Evolutionary conservation across 129 eudicot genomes (phyloP), one percentile per base, ranked within the genome.

Genomic region (Heracleum sosnowskyi): DNA sequence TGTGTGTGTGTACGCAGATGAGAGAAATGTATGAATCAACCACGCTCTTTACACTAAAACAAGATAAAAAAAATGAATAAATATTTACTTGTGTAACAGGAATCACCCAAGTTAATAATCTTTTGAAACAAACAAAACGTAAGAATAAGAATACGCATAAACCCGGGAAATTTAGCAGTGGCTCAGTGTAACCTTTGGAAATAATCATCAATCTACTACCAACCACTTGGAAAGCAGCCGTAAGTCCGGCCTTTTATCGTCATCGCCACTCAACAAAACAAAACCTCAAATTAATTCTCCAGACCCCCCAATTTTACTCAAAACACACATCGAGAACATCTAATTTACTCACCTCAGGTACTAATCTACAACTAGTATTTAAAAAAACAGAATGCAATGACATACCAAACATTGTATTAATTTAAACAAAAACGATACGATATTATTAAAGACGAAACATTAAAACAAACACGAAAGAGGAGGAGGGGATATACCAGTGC

Each of bases 181-280:
- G 87, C 92, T 89, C 90, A 84, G 92, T 77, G 70, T 78, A 64
- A 86, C 80, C 90, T 86, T 79, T 84, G 77, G 81, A 82, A 76
- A 29, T 62, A 74, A 2, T 86, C 90, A 89, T 89, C 93, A 89
- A 82, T 80, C 93, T 89, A 89, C 93, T 84, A 83, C 93, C 93
- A 84, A 84, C 60, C 77, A 74, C 79, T 1, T 76, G 33, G 86
- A 77, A 41, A 73, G 93, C 93, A 86, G 88, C 88, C 68, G 83
- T 89, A 86, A 89, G 90, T 84, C 88, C 92, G 92, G 92, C 92
- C 92, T 89, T 89, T 78, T 75, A 64, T 89, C 92, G 79, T 89
- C 92, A 89, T 82, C 44, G 90, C 90, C 86, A 78, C 46, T 46
- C 36, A 57, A 45, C 64, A 7, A 82, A 41, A 20, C 16, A 7